phyloP scores from a whole-genome alignment of 2,329 filamentous ascomycete species.

The Scorias spongiosa region DNA sequence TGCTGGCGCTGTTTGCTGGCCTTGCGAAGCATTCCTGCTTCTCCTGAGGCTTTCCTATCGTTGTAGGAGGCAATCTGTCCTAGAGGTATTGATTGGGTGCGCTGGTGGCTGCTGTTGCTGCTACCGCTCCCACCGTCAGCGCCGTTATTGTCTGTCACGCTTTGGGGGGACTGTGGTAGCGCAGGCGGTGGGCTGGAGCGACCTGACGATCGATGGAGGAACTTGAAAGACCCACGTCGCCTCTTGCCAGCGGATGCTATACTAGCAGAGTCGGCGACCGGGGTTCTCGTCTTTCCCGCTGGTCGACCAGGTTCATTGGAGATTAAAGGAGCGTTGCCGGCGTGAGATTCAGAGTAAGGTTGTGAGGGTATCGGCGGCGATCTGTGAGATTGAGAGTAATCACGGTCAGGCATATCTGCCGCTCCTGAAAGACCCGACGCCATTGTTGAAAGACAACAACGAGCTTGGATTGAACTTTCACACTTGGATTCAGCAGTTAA shows the following conservation, averaged over 20 bases:
- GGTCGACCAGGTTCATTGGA: not conserved
- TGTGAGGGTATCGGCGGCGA: slow-evolving; percentile 4
- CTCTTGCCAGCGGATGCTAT: not conserved
- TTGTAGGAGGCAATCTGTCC: not conserved
- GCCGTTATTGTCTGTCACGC: not conserved
- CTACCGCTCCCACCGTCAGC: not conserved
- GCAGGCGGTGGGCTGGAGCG: not conserved
- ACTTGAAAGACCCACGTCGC: not conserved
- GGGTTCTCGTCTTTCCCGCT: not conserved
- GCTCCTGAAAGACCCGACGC: slow-evolving; percentile 10
- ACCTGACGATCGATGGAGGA: not conserved
- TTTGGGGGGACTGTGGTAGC: not conserved
- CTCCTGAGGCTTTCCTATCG: not conserved
- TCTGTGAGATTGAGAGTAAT: slow-evolving; percentile 12
- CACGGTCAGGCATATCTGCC: slow-evolving; percentile 8
- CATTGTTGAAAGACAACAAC: slow-evolving; percentile 3
- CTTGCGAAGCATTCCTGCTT: slow-evolving; percentile 17
- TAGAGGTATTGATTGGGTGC: not conserved
- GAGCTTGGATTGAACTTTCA: no score
- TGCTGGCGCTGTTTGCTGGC: slow-evolving; percentile 7
- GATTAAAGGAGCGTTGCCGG: slow-evolving; percentile 2
- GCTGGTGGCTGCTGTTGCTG: not conserved
- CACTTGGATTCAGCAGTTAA: no score
- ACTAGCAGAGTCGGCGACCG: not conserved
- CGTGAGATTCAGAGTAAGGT: slow-evolving; percentile 1